Conservation (phyloP, 2,329 filamentous ascomycete genomes). For the Nannizziopsis barbatae region DNA sequence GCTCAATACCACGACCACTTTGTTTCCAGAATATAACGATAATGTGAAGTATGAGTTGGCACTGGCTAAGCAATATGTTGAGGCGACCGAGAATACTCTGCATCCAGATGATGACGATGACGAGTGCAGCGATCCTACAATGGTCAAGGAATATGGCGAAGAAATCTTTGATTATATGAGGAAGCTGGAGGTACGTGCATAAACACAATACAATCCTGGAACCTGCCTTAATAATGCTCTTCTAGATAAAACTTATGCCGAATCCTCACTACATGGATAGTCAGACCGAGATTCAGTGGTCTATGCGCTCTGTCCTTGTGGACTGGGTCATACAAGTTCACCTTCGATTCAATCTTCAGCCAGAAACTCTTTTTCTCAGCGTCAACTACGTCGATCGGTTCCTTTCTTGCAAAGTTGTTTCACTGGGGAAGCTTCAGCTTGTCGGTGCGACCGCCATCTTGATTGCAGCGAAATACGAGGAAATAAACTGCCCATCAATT, state of each 20-base stretch:
- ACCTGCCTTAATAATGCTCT: neutral
- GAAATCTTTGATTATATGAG: slow-evolving; percentile 94
- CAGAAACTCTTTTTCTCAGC: slow-evolving; percentile 86
- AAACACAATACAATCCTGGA: neutral
- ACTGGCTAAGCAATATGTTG: slow-evolving; percentile 54
- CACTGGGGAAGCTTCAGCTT: slow-evolving; percentile 85
- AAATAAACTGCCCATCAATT: slow-evolving; percentile 94
- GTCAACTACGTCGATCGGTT: slow-evolving; percentile 98
- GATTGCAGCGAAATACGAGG: slow-evolving; percentile 94
- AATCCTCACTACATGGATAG: slow-evolving; percentile 93
- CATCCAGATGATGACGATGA: slow-evolving; percentile 79
- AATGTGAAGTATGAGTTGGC: slow-evolving; percentile 64
- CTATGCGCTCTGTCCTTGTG: slow-evolving; percentile 93
- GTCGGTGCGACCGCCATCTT: slow-evolving; percentile 94
- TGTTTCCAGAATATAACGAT: slow-evolving; percentile 61
- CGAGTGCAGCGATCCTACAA: slow-evolving; percentile 84
- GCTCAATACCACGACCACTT: slow-evolving; percentile 50
- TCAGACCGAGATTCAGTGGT: slow-evolving; percentile 97
- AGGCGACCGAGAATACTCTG: slow-evolving; percentile 46
- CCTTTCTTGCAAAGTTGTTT: slow-evolving; percentile 86
- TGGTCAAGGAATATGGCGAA: slow-evolving; percentile 93
- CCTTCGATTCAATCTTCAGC: slow-evolving; percentile 75
- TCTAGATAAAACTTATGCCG: slow-evolving; percentile 65
- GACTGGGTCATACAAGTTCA: slow-evolving; percentile 98
- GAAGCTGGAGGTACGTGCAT: slow-evolving; percentile 60